Evolutionary conservation across 495 filamentous ascomycete genomes (phyloP), one percentile per base, ranked within the genome.

Genomic region (Halenospora varia): DNA sequence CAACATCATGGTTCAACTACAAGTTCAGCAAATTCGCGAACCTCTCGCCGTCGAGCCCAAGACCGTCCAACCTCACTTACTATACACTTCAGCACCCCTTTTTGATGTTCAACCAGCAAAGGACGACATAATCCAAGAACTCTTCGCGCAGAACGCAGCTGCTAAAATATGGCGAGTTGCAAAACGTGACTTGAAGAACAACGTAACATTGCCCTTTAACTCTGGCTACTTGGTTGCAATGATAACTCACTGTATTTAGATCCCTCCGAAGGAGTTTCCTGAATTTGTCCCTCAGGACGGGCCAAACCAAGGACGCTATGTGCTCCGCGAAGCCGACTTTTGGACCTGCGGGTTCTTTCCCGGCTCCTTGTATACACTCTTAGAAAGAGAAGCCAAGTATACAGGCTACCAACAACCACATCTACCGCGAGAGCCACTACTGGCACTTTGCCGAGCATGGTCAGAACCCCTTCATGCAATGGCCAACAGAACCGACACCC

Each of bases 291-390:
- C 70, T 0, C 53, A 56, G 44, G 41, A 56, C 1, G 53, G 44
- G 25, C 2, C 22, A 22, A 35, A 22, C 2, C 8, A 26, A 10
- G 59, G 59, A 10, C 53, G 20, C 19, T 62, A 62, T 26, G 45
- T 47, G 8, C 48, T 57, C 22, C 59, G 59, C 10, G 53, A 62
- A 20, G 42, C 54, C 15, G 44, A 51, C 3, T 62, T 62, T 50
- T 76, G 72, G 73, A 76, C 72, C 2, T 68, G 63, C 4, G 72
- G 72, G 6, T 75, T 76, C 65, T 76, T 76, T 56, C 72, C 71
- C 0, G 73, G 73, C 0, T 61, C 67, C 4, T 26, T 76, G 6
- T 72, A 72, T 57, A 61, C 70, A 0, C 60, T 75, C 48, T 60
- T 69, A 35, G 55, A 70, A 35, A 51, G 66, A 25, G 55, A 53